Evolutionary conservation across 768 basidiomycete species (phyloP).

Genomic region (Kwoniella bestiolae): DNA sequence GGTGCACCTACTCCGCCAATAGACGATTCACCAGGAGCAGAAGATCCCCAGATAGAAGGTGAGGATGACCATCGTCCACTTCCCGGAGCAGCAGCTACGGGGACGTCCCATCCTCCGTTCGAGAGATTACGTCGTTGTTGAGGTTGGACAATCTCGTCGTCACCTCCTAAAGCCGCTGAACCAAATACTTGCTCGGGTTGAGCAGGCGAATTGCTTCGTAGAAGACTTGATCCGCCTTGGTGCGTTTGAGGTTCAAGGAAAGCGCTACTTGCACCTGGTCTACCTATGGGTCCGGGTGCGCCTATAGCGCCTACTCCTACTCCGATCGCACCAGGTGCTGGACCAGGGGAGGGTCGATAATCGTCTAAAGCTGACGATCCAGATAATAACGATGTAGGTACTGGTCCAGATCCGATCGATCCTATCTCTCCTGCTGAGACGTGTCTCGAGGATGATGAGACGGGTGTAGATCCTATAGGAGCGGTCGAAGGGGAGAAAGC

Average conservation of each 20-base stretch:
- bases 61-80: constrained; percentile 33
- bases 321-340: constrained; percentile 27
- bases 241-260: constrained; percentile 22
- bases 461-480: constrained; percentile 43
- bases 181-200: constrained; percentile 50
- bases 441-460: constrained; percentile 11
- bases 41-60: constrained; percentile 34
- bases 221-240: constrained; percentile 21
- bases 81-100: constrained; percentile 31
- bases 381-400: constrained; percentile 4
- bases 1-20: neutral
- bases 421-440: constrained; percentile 24
- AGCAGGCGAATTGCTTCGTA: constrained; percentile 30
- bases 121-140: constrained; percentile 35
- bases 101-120: constrained; percentile 39
- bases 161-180: constrained; percentile 53
- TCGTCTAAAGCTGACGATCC: constrained; percentile 15
- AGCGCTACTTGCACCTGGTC: constrained; percentile 2
- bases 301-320: no score
- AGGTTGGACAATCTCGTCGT: constrained; percentile 55
- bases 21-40: constrained; percentile 5
- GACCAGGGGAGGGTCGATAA: constrained; percentile 24
- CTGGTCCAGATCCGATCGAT: constrained; percentile 12
- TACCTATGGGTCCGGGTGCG: constrained; percentile 26
- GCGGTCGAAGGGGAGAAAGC: constrained; percentile 44